These are phyloP conservation scores for Phytophthora sp. DNA, from an alignment of 352 stramenopile species.

Conservation along the genomic window DNA sequence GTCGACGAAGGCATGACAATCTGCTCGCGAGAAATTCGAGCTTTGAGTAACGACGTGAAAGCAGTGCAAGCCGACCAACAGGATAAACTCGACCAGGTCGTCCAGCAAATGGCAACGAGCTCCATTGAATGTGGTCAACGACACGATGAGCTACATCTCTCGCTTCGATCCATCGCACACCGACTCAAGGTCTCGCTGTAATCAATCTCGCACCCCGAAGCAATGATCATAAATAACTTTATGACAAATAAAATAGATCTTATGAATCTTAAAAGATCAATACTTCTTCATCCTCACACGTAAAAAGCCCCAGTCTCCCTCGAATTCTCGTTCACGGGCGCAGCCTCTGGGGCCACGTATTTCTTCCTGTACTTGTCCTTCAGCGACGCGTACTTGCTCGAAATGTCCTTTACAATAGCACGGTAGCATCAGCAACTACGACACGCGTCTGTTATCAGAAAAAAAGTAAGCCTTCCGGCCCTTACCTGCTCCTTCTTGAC, in stretches of 20 bases:
- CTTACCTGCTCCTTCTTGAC: conserved; percentile 80
- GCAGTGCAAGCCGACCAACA: conserved; percentile 41
- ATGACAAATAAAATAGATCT: conserved; percentile 23
- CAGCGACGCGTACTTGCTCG: conserved; percentile 71
- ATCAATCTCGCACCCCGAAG: no score
- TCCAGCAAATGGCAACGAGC: conserved; percentile 38
- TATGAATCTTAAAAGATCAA: conserved; percentile 3
- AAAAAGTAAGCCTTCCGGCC: background rate
- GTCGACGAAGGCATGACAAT: conserved; percentile 66
- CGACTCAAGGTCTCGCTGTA: conserved; percentile 50
- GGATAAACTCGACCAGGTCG: conserved; percentile 38
- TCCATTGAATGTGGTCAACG: conserved; percentile 42
- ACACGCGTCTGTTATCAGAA: no score
- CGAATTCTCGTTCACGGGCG: conserved; percentile 28
- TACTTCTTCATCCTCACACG: conserved; percentile 34
- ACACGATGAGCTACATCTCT: conserved; percentile 49
- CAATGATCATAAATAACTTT: no score
- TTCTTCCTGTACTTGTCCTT: conserved; percentile 84
- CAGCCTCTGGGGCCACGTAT: conserved; percentile 55
- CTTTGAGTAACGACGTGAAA: conserved; percentile 53
- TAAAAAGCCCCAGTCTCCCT: conserved; percentile 38
- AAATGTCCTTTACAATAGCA: conserved; percentile 59
- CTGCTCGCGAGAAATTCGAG: conserved; percentile 58
- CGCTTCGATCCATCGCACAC: conserved; percentile 47
- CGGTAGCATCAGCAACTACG: background rate